Base-by-base conservation (phyloP, 1,284 basidiomycete genomes). In the Apiotrichum akiyoshidainum region DNA sequence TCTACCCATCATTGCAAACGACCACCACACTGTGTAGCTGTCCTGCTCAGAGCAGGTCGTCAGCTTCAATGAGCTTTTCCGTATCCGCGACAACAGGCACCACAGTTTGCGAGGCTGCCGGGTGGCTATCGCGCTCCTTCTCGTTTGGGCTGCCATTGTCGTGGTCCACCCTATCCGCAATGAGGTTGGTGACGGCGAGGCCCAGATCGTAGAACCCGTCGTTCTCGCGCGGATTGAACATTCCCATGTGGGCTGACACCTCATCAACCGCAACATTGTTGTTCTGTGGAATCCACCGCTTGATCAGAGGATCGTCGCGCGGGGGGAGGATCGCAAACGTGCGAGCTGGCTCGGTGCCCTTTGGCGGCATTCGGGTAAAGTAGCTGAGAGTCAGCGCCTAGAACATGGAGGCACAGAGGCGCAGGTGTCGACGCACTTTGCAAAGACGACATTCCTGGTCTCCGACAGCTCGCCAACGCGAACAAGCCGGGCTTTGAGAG, bases 181-280 rank as follows among this genome's bases (percentile, higher is more conserved):
- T 66, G 3, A 61, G 63, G 10, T 65, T 55, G 1, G 84, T 85
- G 0, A 84, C 84, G 49, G 82, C 79, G 44, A 92, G 77, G 0
- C 92, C 93, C 4, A 97, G 81, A 63, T 86, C 85, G 72, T 94
- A 94, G 75, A 93, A 96, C 19, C 89, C 89, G 64, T 93, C 89
- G 67, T 95, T 95, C n/a, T 84, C 86, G 63, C 81, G 83, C 7
- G 84, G 83, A 61, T 84, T 83, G 76, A 97, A 97, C 88, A 97
- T 95, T 44, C 86, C 86, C 47, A 86, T 89, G 71, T 97, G 93
- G 13, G 91, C 93, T 61, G 87, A 82, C 19, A 95, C 80, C 75
- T 96, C 92, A 71, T 95, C 89, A 19, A 80, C 67, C 0, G 88
- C 88, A 33, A 86, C 71, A 2, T 79, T 82, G 66, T 93, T 94